Base-by-base conservation (phyloP, 495 filamentous ascomycete species). In the Copromyces sp. region DNA sequence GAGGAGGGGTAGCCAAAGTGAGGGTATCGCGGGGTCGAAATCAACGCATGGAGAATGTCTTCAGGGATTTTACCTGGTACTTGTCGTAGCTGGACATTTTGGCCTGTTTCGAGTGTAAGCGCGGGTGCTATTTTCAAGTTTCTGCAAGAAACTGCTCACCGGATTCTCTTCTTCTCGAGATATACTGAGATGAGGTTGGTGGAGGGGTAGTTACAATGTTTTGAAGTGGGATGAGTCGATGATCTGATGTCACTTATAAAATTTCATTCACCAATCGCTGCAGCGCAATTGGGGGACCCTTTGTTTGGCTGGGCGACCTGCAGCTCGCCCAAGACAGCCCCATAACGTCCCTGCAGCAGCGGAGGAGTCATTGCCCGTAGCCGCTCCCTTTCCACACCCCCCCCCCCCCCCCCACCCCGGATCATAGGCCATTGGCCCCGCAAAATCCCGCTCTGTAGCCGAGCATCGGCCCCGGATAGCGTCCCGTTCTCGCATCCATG, bases 11-110 rank as follows among this genome's bases (percentile, higher is more conserved):
- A 61, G 8, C 11, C 24, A 32, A 61, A 32, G 53, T 61, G 53
- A 61, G 12, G 53, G 29, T 61, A 61, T 61, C 53, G 53, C 53
- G 53, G 24, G 53, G 53, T 61, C 53, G 53, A 32, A 61, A 61
- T 32, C 24, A 35, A 61, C 53, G 53, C 53, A 61, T 61, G 53
- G 32, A 47, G 44, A 12, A 61, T 16, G 53, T 32, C 24, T 61
- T 32, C 5, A 68, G 68, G 8, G 29, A 24, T 12, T 71, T 20
- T 72, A 73, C 77, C 75, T 77, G 74, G 79, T 92, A 92, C 77
- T 85, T 86, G 82, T 91, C 88, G 82, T 89, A 87, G 81, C 80
- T 86, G 53, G 90, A 88, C 89, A 91, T 91, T 73, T 74, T 85
- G 79, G 47, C 42, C 53, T 61, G 11, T 16, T 61, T 8, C 2